A percentile compares a stretch with the other conserved stretches of the same genome.
These are phyloP conservation scores for Neurospora sp. DNA, from an alignment of 495 filamentous ascomycete genomes.

Conservation along the genomic window DNA sequence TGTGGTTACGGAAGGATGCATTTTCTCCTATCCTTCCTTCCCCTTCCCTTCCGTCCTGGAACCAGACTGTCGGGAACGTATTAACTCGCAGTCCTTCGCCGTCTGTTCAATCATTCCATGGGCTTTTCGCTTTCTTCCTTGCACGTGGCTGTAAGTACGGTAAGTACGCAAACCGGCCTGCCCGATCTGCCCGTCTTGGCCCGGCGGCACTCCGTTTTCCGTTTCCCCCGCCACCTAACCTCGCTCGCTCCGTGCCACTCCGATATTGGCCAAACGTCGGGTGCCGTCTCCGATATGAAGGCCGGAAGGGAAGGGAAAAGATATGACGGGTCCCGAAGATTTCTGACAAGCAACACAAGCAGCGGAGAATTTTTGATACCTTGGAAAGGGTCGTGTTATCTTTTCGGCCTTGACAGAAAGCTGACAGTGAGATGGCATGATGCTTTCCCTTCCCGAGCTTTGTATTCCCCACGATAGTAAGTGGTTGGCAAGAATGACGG, in stretches of 20 bases:
- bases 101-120: not conserved
- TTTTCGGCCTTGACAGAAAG: not conserved
- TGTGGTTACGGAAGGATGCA: not conserved
- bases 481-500: not conserved
- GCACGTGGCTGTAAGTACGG: not conserved
- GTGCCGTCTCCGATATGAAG: not conserved
- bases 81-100: not conserved
- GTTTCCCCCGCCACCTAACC: not conserved
- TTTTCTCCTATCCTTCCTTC: not conserved
- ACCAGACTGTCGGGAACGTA: constrained; percentile 8
- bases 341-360: not conserved
- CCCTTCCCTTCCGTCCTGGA: not conserved
- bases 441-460: not conserved
- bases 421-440: not conserved
- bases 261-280: not conserved
- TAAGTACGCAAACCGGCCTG: not conserved
- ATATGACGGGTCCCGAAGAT: not conserved
- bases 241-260: not conserved
- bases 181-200: not conserved
- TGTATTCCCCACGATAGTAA: not conserved
- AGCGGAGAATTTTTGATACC: not conserved
- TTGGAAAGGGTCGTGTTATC: not conserved
- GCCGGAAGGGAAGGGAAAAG: not conserved
- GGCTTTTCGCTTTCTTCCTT: not conserved
- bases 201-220: not conserved